Evolutionary conservation across 176 grass and related monocot genomes (phyloP).

Genomic region (Cenchrus purpureus): DNA sequence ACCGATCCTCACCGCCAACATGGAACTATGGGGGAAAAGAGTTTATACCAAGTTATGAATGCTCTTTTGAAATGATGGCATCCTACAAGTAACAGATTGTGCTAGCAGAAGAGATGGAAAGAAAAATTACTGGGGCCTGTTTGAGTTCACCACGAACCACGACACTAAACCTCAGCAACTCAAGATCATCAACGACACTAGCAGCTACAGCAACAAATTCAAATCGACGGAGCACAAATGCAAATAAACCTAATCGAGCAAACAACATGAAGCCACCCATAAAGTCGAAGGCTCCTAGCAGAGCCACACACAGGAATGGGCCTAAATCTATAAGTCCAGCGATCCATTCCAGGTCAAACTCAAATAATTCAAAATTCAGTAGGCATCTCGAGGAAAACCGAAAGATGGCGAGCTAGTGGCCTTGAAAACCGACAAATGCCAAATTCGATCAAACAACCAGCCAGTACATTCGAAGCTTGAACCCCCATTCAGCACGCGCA

Average conservation of each 20-base stretch:
- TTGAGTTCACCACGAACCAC: conserved; percentile 13
- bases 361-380: conserved; percentile 26
- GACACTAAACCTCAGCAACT: background rate
- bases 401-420: background rate
- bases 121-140: background rate
- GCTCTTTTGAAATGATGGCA: background rate
- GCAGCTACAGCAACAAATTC: conserved; percentile 2
- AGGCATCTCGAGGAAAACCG: background rate
- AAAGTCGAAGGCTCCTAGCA: background rate
- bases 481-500: conserved; percentile 15
- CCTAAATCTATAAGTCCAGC: conserved; percentile 22
- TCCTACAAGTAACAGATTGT: conserved; percentile 8
- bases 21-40: background rate
- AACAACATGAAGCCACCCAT: background rate
- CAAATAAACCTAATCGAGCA: background rate
- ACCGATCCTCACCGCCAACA: background rate
- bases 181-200: conserved; percentile 1
- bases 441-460: background rate
- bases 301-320: background rate
- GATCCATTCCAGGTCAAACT: conserved; percentile 10
- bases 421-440: conserved; percentile 27
- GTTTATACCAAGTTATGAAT: background rate
- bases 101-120: background rate
- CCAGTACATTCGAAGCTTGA: conserved; percentile 22
- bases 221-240: background rate